These are phyloP conservation scores for Anisodus acutangulus DNA, from an alignment of 257 asterid species.

Conservation along the genomic window DNA sequence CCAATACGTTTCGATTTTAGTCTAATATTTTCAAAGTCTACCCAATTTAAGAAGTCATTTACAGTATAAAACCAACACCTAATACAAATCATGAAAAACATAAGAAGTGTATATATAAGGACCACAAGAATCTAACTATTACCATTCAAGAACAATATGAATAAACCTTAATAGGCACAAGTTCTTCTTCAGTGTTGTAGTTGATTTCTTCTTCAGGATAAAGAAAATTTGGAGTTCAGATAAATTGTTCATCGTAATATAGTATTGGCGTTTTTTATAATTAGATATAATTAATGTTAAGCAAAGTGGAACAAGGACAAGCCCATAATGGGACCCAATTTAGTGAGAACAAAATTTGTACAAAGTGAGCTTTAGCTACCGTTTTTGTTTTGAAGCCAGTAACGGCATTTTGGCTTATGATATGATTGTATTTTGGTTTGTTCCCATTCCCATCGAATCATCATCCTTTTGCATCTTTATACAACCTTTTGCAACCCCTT, in stretches of 20 bases:
- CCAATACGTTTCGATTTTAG: no score
- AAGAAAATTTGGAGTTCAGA: not conserved
- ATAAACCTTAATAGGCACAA: no score
- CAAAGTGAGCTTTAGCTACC: slow-evolving; percentile 35
- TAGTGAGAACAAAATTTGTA: slow-evolving; percentile 20
- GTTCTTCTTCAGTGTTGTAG: no score
- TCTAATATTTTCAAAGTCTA: no score
- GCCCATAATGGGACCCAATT: slow-evolving; percentile 34
- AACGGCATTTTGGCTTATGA: slow-evolving; percentile 61
- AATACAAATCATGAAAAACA: no score
- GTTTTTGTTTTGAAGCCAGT: slow-evolving; percentile 51
- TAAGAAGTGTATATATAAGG: no score
- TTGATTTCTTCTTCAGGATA: no score
- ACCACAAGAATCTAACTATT: no score
- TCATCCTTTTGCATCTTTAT: slow-evolving; percentile 35
- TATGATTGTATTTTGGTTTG: slow-evolving; percentile 59
- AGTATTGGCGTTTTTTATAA: not conserved
- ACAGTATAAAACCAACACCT: no score
- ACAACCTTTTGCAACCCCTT: not conserved
- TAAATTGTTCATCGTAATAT: not conserved
- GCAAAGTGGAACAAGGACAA: not conserved
- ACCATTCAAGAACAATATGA: no score
- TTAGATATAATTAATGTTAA: not conserved
- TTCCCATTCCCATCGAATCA: slow-evolving; percentile 38
- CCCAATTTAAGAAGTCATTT: no score